Conservation (phyloP, 2,329 filamentous ascomycete species). For the Neonectria magnoliae region DNA sequence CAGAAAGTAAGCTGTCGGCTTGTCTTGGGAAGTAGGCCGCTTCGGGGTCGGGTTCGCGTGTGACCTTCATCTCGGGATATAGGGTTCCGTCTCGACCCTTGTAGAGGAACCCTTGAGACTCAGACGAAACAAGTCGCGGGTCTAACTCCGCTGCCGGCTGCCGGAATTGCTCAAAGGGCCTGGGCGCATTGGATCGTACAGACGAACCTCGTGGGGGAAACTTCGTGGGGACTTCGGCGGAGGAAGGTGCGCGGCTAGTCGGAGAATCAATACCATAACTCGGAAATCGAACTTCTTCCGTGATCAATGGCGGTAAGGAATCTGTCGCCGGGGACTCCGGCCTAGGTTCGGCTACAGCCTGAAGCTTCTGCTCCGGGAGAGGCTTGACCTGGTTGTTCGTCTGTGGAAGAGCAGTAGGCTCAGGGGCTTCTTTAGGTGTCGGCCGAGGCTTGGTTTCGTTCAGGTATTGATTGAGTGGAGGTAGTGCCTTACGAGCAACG, state of each 20-base stretch:
- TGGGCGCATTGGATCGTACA: constrained; percentile 32
- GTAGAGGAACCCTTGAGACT: constrained; percentile 49
- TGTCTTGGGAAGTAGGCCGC: constrained; percentile 52
- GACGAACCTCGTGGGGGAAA: constrained; percentile 49
- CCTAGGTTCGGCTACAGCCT: constrained; percentile 17
- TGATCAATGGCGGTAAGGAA: constrained; percentile 33
- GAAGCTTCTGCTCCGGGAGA: neutral
- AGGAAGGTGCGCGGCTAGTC: constrained; percentile 30
- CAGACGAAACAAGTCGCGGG: constrained; percentile 46
- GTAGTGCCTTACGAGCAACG: constrained; percentile 42
- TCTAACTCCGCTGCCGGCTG: constrained; percentile 41
- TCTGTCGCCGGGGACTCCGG: constrained; percentile 32
- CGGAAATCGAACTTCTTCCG: constrained; percentile 17
- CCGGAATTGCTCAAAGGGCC: constrained; percentile 34
- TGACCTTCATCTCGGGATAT: constrained; percentile 54
- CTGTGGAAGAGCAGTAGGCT: neutral
- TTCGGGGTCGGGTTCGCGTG: constrained; percentile 47
- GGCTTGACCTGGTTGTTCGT: neutral
- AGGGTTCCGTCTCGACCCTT: constrained; percentile 52
- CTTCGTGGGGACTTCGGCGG: constrained; percentile 34
- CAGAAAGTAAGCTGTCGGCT: constrained; percentile 39
- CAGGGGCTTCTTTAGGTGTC: constrained; percentile 23
- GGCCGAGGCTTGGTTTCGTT: constrained; percentile 38
- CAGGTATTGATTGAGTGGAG: constrained; percentile 33
- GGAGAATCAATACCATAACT: constrained; percentile 36